These are phyloP conservation scores for Saturnispora sekii DNA, from an alignment of 805 yeast genomes.

Conservation along the genomic window DNA sequence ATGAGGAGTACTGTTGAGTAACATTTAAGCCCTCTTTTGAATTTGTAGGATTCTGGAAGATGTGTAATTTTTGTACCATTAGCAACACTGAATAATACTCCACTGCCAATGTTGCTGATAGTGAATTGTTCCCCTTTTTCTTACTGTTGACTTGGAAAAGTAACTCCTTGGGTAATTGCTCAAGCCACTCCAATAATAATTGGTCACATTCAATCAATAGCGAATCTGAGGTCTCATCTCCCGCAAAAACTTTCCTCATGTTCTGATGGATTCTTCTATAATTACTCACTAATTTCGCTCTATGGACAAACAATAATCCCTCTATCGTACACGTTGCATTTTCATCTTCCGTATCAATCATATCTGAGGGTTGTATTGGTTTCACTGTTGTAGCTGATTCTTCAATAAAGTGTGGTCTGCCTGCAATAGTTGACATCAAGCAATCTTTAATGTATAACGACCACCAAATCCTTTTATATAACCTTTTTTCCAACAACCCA, in stretches of 20 bases:
- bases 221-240: conserved; percentile 39
- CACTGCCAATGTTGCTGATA: conserved; percentile 45
- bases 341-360: conserved; percentile 42
- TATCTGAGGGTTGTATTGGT: conserved; percentile 57
- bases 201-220: conserved; percentile 58
- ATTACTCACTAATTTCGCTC: conserved; percentile 55
- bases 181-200: conserved; percentile 72
- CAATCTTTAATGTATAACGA: conserved; percentile 59
- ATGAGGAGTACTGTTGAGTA: conserved; percentile 46
- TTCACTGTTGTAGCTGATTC: conserved; percentile 62
- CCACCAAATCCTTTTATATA: conserved; percentile 74
- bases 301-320: conserved; percentile 49
- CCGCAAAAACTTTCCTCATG: conserved; percentile 2
- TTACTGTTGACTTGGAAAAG: conserved; percentile 48
- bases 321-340: conserved; percentile 24
- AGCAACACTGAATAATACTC: conserved; percentile 69
- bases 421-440: conserved; percentile 54
- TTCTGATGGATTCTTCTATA: conserved; percentile 42
- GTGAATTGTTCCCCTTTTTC: conserved; percentile 16
- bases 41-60: conserved; percentile 29
- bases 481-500: conserved; percentile 23
- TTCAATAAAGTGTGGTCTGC: conserved; percentile 62
- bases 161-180: conserved; percentile 51
- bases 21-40: conserved; percentile 26
- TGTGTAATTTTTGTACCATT: conserved; percentile 60